Conservation (phyloP, 306 rosid genomes). For the Begonia loranthoides region DNA sequence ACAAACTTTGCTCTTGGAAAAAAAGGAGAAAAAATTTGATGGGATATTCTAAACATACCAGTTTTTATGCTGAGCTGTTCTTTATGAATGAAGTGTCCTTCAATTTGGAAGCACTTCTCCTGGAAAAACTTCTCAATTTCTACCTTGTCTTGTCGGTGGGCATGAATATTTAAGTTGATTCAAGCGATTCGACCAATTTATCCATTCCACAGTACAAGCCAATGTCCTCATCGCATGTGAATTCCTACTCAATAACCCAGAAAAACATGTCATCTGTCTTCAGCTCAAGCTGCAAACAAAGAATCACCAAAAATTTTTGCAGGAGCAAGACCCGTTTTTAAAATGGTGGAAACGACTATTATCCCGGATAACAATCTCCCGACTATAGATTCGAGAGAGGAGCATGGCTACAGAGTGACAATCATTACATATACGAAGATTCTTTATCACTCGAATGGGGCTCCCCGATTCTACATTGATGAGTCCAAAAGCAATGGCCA, state of each 20-base stretch:
- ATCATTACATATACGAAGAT: constrained; percentile 45
- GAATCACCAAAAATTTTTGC: constrained; percentile 51
- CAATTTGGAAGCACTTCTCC: too few species aligned
- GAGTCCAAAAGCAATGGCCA: constrained; percentile 52
- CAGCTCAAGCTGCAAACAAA: background rate
- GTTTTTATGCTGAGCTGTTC: too few species aligned
- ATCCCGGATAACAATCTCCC: constrained; percentile 53
- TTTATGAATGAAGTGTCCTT: too few species aligned
- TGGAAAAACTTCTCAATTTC: too few species aligned
- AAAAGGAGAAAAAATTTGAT: constrained; percentile 23
- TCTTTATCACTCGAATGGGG: constrained; percentile 39
- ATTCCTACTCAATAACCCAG: too few species aligned
- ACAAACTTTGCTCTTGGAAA: constrained; percentile 92
- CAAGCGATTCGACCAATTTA: too few species aligned
- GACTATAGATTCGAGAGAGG: constrained; percentile 28
- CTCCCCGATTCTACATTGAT: constrained; percentile 21
- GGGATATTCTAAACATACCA: too few species aligned
- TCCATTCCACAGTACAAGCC: too few species aligned
- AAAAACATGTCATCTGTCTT: too few species aligned
- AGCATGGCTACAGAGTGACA: constrained; percentile 42
- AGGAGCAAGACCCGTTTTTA: constrained; percentile 42
- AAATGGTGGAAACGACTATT: constrained; percentile 54
- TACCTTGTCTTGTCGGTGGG: too few species aligned
- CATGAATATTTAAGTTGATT: too few species aligned
- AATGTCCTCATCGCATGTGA: too few species aligned